Conservation (phyloP, 2,329 filamentous ascomycete genomes). For the Clarireedia paspali region DNA sequence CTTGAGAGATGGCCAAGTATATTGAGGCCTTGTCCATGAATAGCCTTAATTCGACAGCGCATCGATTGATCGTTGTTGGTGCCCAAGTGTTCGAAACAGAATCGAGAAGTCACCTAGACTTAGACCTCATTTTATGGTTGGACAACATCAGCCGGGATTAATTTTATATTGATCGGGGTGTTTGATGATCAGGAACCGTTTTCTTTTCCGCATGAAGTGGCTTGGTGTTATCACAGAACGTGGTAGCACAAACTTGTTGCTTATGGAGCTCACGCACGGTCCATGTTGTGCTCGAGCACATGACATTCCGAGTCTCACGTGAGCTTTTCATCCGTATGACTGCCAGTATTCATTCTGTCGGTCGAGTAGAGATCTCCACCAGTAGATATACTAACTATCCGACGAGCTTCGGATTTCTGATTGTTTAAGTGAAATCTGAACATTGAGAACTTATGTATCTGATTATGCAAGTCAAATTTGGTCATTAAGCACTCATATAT, state of each 20-base stretch:
- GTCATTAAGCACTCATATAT: too few relatives aligned
- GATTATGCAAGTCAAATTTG: too few relatives aligned
- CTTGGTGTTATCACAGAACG: not conserved
- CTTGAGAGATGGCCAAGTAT: constrained; percentile 26
- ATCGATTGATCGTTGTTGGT: constrained; percentile 22
- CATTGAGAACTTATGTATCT: too few relatives aligned
- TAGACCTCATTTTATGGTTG: not conserved
- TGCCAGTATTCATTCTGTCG: too few relatives aligned
- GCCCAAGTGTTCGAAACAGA: constrained; percentile 18
- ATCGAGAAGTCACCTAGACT: not conserved
- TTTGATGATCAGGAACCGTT: constrained; percentile 8
- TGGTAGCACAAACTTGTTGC: not conserved
- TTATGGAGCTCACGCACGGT: not conserved
- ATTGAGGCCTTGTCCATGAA: constrained; percentile 11
- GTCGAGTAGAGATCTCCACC: too few relatives aligned
- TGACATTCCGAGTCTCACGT: too few relatives aligned
- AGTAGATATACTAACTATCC: too few relatives aligned
- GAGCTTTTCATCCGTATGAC: too few relatives aligned
- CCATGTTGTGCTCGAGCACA: too few relatives aligned
- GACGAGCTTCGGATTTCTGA: too few relatives aligned
- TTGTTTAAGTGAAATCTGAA: too few relatives aligned
- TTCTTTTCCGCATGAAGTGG: constrained; percentile 1
- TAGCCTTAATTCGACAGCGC: constrained; percentile 25
- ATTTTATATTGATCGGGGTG: constrained; percentile 3
- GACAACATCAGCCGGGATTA: constrained; percentile 2